A percentile compares a stretch with the other conserved stretches of the same genome.
Conservation (phyloP, 495 filamentous ascomycete species). For the Annulohypoxylon bovei region DNA sequence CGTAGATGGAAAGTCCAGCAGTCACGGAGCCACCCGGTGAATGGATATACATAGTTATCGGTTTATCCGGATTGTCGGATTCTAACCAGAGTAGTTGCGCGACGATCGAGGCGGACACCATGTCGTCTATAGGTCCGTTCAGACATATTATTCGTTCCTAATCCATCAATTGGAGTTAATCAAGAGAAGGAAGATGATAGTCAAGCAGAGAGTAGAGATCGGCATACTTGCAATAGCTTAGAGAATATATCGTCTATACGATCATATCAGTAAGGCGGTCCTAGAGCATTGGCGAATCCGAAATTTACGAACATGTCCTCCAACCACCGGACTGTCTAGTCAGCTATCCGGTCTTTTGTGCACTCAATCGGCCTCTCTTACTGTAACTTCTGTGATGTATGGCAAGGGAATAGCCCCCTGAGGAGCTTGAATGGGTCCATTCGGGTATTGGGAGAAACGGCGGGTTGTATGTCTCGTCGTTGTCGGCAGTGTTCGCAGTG, state of each 20-base stretch:
- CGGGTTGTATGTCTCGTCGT: conserved; percentile 37
- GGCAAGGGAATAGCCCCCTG: conserved; percentile 72
- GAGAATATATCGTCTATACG: conserved; percentile 83
- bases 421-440: conserved; percentile 50
- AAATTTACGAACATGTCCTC: conserved; percentile 77
- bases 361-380: conserved; percentile 57
- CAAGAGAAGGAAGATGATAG: background rate
- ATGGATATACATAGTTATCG: conserved; percentile 97
- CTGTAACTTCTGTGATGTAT: conserved; percentile 82
- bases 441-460: conserved; percentile 51
- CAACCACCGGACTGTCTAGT: conserved; percentile 81
- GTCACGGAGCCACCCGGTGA: conserved; percentile 96
- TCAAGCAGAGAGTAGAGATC: background rate
- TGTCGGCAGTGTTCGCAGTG: conserved; percentile 35
- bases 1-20: conserved; percentile 90
- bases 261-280: conserved; percentile 32
- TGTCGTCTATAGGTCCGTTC: conserved; percentile 91
- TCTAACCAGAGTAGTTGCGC: conserved; percentile 98
- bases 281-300: conserved; percentile 32
- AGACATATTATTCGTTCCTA: conserved; percentile 96
- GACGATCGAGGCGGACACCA: conserved; percentile 87
- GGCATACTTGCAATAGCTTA: conserved; percentile 73
- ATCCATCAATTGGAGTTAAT: conserved; percentile 32
- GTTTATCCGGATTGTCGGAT: conserved; percentile 92
- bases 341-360: conserved; percentile 44